Percentiles rank a stretch among this genome's conserved stretches.
Evolutionary conservation across 2,329 filamentous ascomycete genomes (phyloP).

Genomic region (Rhinocladiella similis): DNA sequence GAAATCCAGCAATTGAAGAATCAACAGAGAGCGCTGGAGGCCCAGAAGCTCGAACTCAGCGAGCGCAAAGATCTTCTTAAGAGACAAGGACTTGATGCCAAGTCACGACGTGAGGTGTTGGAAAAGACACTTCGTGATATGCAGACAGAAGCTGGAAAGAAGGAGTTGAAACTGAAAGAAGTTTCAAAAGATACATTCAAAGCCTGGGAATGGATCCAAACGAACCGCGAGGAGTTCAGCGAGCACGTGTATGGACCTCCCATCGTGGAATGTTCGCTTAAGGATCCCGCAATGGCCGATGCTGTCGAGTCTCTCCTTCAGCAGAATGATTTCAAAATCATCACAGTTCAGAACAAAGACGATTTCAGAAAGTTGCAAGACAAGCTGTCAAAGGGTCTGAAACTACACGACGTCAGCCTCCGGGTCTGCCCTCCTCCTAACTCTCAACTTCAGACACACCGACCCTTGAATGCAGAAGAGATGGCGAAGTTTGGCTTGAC

Average conservation of each 20-base stretch:
- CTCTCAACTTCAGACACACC: constrained; percentile 53
- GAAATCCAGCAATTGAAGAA: constrained; percentile 17
- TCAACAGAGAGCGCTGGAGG: constrained; percentile 35
- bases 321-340: constrained; percentile 54
- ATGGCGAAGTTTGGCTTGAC: constrained; percentile 67
- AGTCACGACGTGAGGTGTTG: constrained; percentile 41
- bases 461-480: constrained; percentile 58
- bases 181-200: constrained; percentile 63
- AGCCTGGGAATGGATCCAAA: constrained; percentile 81
- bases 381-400: constrained; percentile 63
- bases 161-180: constrained; percentile 64
- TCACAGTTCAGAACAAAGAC: constrained; percentile 73
- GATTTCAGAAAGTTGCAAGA: constrained; percentile 75
- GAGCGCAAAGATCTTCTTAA: constrained; percentile 35
- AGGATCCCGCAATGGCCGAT: constrained; percentile 66
- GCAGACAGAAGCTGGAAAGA: constrained; percentile 73
- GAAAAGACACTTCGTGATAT: constrained; percentile 59
- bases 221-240: constrained; percentile 68
- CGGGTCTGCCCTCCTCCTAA: constrained; percentile 47
- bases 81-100: constrained; percentile 38
- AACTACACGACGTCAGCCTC: constrained; percentile 69
- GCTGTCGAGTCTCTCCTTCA: constrained; percentile 60
- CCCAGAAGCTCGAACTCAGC: constrained; percentile 38
- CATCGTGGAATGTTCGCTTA: constrained; percentile 76
- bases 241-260: constrained; percentile 79